These are phyloP conservation scores for Cladosporium phlei DNA, from an alignment of 2,329 filamentous ascomycete genomes.

Conservation along the genomic window DNA sequence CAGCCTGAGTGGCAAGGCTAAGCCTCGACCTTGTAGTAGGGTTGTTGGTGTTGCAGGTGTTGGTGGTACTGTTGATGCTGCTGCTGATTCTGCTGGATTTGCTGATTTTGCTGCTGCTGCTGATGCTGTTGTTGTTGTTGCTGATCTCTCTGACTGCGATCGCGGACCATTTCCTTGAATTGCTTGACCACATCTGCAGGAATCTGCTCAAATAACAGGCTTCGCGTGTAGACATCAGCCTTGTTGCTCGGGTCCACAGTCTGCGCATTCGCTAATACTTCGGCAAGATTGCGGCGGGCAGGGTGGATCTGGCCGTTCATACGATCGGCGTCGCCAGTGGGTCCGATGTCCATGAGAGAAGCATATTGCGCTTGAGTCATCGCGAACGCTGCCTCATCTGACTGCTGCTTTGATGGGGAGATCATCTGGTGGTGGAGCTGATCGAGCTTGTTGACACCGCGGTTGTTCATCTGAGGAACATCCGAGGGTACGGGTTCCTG, in stretches of 20 bases:
- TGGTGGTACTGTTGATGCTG: conserved; percentile 4
- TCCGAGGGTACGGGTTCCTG: conserved; percentile 25
- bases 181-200: conserved; percentile 85
- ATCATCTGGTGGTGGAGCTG: conserved; percentile 44
- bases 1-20: background rate
- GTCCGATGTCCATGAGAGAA: conserved; percentile 62
- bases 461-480: conserved; percentile 9
- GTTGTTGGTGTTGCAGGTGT: background rate
- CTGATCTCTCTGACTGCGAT: conserved; percentile 38
- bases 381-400: conserved; percentile 81
- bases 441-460: conserved; percentile 29
- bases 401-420: conserved; percentile 71
- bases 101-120: conserved; percentile 4
- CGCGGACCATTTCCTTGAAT: conserved; percentile 85
- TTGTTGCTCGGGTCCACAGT: conserved; percentile 48
- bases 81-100: background rate
- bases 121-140: conserved; percentile 23
- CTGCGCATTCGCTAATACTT: conserved; percentile 67
- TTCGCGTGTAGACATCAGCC: conserved; percentile 87
- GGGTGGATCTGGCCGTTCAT: conserved; percentile 25
- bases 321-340: conserved; percentile 50
- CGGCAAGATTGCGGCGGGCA: conserved; percentile 69
- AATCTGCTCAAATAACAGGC: conserved; percentile 89
- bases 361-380: conserved; percentile 86
- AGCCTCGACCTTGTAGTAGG: conserved; percentile 6